phyloP scores from a whole-genome alignment of 2,329 filamentous ascomycete genomes.

The Zalaria obscura region DNA sequence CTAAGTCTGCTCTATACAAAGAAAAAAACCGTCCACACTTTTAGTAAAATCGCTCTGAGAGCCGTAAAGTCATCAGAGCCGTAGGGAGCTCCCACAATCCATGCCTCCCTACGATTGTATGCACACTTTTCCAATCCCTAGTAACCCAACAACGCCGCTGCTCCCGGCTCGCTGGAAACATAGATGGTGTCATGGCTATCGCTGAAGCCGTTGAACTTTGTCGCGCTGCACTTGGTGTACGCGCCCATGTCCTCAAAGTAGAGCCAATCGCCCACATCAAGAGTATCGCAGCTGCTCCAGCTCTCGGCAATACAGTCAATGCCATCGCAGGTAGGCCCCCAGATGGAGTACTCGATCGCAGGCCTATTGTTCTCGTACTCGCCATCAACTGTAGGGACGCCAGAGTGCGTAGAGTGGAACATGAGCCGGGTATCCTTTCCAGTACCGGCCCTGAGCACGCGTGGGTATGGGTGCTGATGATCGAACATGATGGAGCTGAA shows the following conservation, averaged over 20 bases:
- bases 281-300: constrained; percentile 58
- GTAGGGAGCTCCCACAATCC: no score
- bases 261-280: constrained; percentile 93
- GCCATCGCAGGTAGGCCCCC: constrained; percentile 95
- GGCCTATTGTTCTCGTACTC: constrained; percentile 21
- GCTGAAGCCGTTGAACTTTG: constrained; percentile 92
- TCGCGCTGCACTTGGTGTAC: constrained; percentile 96
- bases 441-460: constrained; percentile 54
- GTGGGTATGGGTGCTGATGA: constrained; percentile 80
- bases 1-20: no score
- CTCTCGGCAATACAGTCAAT: constrained; percentile 87
- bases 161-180: constrained; percentile 84
- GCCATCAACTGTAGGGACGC: constrained; percentile 19
- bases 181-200: constrained; percentile 89
- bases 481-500: constrained; percentile 99
- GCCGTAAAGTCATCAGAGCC: no score
- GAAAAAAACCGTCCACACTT: no score
- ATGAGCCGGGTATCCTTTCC: constrained; percentile 28
- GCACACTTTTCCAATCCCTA: neutral
- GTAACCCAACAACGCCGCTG: constrained; percentile 51
- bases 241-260: constrained; percentile 99
- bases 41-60: no score
- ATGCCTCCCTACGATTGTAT: no score
- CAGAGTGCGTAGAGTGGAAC: constrained; percentile 25
- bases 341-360: constrained; percentile 77